phyloP scores from a whole-genome alignment of 192 early-diverging fungal species.

The Gonapodya sp. region DNA sequence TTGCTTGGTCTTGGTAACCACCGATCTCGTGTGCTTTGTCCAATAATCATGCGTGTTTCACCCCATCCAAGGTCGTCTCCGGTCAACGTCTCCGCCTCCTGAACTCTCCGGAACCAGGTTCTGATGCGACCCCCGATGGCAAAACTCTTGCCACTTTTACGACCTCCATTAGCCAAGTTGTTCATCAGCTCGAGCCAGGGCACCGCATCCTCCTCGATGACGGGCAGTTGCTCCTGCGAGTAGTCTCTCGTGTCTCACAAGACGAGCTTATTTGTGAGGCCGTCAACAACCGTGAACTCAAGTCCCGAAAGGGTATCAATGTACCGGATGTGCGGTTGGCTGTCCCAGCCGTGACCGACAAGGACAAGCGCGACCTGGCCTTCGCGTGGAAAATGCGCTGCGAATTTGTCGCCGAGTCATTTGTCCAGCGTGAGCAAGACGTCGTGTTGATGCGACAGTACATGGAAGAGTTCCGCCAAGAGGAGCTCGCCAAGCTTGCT shows the following conservation, averaged over 20 bases:
- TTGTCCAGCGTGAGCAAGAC: constrained; percentile 39
- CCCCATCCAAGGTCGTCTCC: neutral
- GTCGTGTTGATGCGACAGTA: constrained; percentile 26
- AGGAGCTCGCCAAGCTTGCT: neutral
- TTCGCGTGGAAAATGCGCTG: constrained; percentile 36
- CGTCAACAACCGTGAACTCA: constrained; percentile 34
- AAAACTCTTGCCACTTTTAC: constrained; percentile 22
- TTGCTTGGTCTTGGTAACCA: no score
- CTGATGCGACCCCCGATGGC: constrained; percentile 18
- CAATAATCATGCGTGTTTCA: no score
- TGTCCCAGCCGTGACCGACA: constrained; percentile 43
- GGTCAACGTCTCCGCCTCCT: constrained; percentile 13
- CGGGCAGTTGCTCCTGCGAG: constrained; percentile 30
- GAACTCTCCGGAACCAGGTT: constrained; percentile 25
- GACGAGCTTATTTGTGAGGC: constrained; percentile 33
- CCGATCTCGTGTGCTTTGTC: no score
- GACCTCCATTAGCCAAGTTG: constrained; percentile 29
- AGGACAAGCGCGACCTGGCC: constrained; percentile 35
- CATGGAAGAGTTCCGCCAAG: neutral
- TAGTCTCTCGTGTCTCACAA: constrained; percentile 26
- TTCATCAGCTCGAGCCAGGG: constrained; percentile 30
- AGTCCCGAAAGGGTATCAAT: constrained; percentile 46
- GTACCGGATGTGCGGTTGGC: constrained; percentile 38
- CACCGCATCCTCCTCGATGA: constrained; percentile 46
- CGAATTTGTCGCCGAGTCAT: constrained; percentile 39